Conservation (phyloP, 1,284 basidiomycete species). For the Calocybe gambosa region DNA sequence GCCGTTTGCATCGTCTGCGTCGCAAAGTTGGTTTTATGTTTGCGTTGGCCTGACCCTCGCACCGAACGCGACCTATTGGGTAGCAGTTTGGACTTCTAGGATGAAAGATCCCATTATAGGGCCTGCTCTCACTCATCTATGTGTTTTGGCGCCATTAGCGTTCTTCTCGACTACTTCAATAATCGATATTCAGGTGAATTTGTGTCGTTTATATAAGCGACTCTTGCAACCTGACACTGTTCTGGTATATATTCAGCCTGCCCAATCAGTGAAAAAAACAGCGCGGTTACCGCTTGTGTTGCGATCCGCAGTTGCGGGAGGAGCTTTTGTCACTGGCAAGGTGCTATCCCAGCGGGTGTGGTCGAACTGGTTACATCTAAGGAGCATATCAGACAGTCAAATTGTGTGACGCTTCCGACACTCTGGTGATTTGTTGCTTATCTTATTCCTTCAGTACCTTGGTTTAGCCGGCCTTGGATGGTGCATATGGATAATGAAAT, state of each 20-base stretch:
- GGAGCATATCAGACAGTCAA: conserved; percentile 25
- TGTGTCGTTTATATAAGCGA: neutral
- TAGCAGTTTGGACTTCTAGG: conserved; percentile 50
- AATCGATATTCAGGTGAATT: conserved; percentile 13
- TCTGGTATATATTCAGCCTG: conserved; percentile 5
- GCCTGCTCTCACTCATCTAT: conserved; percentile 49
- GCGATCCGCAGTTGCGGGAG: conserved; percentile 11
- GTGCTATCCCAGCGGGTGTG: conserved; percentile 20
- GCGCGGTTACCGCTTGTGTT: conserved; percentile 4
- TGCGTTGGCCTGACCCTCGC: conserved; percentile 45
- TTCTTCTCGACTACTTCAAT: conserved; percentile 41
- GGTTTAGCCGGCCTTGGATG: conserved; percentile 26
- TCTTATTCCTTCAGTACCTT: conserved; percentile 25
- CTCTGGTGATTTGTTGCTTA: neutral
- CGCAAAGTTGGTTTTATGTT: conserved; percentile 29
- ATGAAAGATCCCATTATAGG: conserved; percentile 48
- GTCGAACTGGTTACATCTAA: conserved; percentile 18
- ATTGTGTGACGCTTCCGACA: conserved; percentile 15
- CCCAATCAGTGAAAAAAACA: conserved; percentile 7
- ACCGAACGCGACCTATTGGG: conserved; percentile 59
- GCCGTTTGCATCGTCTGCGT: conserved; percentile 24
- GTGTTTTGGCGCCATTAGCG: conserved; percentile 50
- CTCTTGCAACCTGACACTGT: neutral
- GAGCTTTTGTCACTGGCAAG: conserved; percentile 16
- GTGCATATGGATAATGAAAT: conserved; percentile 24